These are phyloP conservation scores for Lipomyces yamadae DNA, from an alignment of 805 yeast species.

Conservation along the genomic window DNA sequence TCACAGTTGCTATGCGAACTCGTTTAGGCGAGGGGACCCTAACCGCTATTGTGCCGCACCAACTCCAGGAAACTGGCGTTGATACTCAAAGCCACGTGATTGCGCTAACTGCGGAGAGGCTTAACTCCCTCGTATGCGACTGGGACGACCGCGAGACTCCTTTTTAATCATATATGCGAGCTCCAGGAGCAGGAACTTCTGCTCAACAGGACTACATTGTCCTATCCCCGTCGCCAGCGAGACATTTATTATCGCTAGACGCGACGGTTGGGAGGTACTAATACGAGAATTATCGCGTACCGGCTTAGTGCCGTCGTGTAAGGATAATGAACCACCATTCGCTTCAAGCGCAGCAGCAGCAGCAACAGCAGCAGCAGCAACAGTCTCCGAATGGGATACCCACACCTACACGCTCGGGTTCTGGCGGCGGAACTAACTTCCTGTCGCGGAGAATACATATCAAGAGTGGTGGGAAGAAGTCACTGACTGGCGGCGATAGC, in stretches of 20 bases:
- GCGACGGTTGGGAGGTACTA: not conserved
- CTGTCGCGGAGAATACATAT: slow-evolving; percentile 19
- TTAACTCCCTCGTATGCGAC: too few relatives aligned
- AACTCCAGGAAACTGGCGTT: too few relatives aligned
- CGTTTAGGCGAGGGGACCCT: not conserved
- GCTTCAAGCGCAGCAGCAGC: slow-evolving; percentile 14
- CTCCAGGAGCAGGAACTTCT: not conserved
- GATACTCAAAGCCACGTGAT: too few relatives aligned
- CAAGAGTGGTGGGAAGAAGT: slow-evolving; percentile 16
- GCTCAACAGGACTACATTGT: not conserved
- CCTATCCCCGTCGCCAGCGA: not conserved
- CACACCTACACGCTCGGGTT: slow-evolving; percentile 19
- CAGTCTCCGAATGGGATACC: slow-evolving; percentile 11
- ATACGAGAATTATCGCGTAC: slow-evolving; percentile 5
- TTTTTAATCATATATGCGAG: not conserved
- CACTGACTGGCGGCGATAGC: slow-evolving; percentile 6
- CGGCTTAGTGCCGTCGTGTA: slow-evolving; percentile 9
- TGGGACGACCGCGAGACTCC: not conserved
- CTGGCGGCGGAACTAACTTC: slow-evolving; percentile 18
- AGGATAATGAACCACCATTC: slow-evolving; percentile 17
- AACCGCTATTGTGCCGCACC: too few relatives aligned
- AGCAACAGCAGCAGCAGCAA: slow-evolving; percentile 18
- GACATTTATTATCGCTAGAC: not conserved
- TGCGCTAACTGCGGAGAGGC: too few relatives aligned
- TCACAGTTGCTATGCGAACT: not conserved